A percentile compares a stretch with the other conserved stretches of the same genome.
Evolutionary conservation across 2,329 filamentous ascomycete genomes (phyloP).

Genomic region (Exophiala viscosa): DNA sequence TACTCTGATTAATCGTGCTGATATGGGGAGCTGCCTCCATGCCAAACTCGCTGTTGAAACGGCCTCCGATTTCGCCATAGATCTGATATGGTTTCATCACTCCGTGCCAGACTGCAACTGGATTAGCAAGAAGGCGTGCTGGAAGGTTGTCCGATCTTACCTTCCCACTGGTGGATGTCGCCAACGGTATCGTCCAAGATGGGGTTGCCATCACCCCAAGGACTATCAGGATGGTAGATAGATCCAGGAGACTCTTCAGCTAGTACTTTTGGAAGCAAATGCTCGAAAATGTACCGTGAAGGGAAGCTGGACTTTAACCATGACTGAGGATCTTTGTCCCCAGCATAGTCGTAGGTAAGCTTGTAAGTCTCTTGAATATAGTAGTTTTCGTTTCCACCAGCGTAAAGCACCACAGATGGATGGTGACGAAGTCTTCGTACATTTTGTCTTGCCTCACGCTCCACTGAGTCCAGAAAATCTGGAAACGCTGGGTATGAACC

Average conservation of each 20-base stretch:
- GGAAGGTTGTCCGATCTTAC: conserved; percentile 43
- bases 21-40: conserved; percentile 88
- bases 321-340: neutral
- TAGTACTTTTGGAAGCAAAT: conserved; percentile 73
- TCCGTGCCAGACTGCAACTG: conserved; percentile 36
- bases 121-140: neutral
- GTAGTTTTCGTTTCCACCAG: conserved; percentile 94
- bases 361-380: conserved; percentile 81
- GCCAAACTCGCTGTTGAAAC: conserved; percentile 91
- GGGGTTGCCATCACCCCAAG: conserved; percentile 76
- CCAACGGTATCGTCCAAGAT: conserved; percentile 72
- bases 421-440: conserved; percentile 73
- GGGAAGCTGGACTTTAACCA: conserved; percentile 60
- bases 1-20: conserved; percentile 76
- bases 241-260: conserved; percentile 61
- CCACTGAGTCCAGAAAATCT: conserved; percentile 59
- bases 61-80: conserved; percentile 75
- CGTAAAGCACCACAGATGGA: conserved; percentile 80
- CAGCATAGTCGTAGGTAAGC: conserved; percentile 63
- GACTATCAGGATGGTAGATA: conserved; percentile 76
- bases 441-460: conserved; percentile 62
- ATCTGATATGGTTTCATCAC: conserved; percentile 82
- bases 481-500: conserved; percentile 69
- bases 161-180: conserved; percentile 93
- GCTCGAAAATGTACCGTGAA: conserved; percentile 90